phyloP scores from a whole-genome alignment of 192 early-diverging fungal species.

The Neocallimastix lanati region DNA sequence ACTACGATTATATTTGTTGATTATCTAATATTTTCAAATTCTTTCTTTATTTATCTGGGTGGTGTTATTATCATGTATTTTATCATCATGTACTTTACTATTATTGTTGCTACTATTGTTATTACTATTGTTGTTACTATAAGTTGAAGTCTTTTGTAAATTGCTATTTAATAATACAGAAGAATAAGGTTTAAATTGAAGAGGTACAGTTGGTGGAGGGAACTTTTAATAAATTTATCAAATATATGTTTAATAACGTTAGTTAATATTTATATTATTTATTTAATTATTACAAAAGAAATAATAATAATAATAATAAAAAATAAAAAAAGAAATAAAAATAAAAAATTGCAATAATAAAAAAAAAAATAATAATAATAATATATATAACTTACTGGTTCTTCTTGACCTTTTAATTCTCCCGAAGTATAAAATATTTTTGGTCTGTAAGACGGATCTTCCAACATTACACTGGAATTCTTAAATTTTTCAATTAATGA shows the following conservation, averaged over 20 bases:
- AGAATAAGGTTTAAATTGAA: background rate
- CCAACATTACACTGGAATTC: constrained; percentile 68
- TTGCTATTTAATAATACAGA: background rate
- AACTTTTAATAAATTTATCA: background rate
- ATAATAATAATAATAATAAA: no score
- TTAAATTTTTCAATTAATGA: constrained; percentile 59
- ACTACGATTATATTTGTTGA: no score
- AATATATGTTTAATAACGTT: no score
- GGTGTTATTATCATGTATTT: no score
- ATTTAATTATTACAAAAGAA: no score
- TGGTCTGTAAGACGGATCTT: constrained; percentile 51
- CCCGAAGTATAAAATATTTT: constrained; percentile 53
- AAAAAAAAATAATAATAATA: no score
- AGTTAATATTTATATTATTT: no score
- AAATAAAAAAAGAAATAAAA: no score
- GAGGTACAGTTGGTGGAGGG: background rate
- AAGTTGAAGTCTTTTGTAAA: background rate
- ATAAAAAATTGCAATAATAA: no score
- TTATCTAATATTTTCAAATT: no score
- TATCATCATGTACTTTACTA: background rate
- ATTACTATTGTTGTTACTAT: background rate
- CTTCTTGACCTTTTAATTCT: constrained; percentile 31
- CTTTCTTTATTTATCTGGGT: no score
- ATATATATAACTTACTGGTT: constrained; percentile 6
- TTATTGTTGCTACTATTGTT: background rate